Percentiles rank a stretch among this genome's conserved stretches.
phyloP scores from a whole-genome alignment of 108 stramenopile species.

The Cylindrotheca fusiformis region DNA sequence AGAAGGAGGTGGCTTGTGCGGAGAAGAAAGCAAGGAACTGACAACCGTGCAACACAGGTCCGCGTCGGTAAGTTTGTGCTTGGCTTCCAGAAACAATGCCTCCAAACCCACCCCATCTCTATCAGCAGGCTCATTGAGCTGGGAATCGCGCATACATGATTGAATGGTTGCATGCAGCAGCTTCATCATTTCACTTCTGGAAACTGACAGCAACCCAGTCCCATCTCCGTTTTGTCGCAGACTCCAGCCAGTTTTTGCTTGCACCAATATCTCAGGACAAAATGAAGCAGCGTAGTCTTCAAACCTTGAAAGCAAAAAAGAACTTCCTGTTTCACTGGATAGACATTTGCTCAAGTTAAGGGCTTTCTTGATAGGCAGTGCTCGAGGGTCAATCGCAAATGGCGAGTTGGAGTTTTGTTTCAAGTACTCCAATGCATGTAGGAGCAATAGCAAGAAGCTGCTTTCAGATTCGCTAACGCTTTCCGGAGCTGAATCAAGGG shows the following conservation, averaged over 20 bases:
- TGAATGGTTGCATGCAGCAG: background rate
- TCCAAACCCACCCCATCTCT: slow-evolving; percentile 21
- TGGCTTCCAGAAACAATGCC: slow-evolving; percentile 39
- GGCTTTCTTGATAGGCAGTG: slow-evolving; percentile 37
- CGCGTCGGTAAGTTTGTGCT: slow-evolving; percentile 24
- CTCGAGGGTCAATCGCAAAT: slow-evolving; percentile 49
- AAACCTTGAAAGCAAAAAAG: background rate
- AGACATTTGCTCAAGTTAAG: background rate
- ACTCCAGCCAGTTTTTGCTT: background rate
- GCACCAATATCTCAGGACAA: background rate
- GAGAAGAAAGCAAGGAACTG: slow-evolving; percentile 46
- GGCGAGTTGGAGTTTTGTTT: slow-evolving; percentile 38
- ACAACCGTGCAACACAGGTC: slow-evolving; percentile 36
- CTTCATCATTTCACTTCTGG: background rate
- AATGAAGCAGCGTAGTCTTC: background rate
- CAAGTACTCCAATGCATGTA: slow-evolving; percentile 54
- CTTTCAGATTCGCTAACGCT: background rate
- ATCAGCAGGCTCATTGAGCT: background rate
- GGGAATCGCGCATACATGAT: background rate
- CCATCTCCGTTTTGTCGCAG: background rate
- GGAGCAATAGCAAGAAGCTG: slow-evolving; percentile 48
- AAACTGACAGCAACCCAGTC: background rate
- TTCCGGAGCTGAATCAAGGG: background rate
- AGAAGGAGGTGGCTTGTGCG: slow-evolving; percentile 37
- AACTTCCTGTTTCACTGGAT: background rate